Evolutionary conservation across 2,329 filamentous ascomycete genomes (phyloP).

Genomic region (Akanthomyces uredinophilus): DNA sequence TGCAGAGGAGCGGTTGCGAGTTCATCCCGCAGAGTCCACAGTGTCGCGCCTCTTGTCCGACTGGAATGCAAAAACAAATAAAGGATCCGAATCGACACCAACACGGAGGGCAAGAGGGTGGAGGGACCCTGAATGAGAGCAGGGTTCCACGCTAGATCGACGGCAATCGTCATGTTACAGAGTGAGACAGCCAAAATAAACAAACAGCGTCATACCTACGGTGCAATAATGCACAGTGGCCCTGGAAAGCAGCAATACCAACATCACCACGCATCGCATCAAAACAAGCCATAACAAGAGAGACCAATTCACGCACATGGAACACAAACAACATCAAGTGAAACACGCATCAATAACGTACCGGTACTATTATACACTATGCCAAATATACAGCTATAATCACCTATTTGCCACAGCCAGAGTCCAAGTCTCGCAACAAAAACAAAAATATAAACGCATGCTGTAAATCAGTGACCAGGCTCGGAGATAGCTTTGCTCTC

Average conservation of each 20-base stretch:
- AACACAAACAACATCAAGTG: background rate
- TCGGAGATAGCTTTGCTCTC: background rate
- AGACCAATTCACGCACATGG: background rate
- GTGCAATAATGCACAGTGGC: background rate
- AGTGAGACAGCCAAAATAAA: background rate
- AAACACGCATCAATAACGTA: conserved; percentile 9
- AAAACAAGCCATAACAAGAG: background rate
- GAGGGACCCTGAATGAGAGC: background rate
- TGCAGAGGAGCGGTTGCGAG: too few relatives aligned
- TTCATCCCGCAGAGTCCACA: too few relatives aligned
- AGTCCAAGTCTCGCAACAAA: conserved; percentile 2
- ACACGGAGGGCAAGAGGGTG: too few relatives aligned
- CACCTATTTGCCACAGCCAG: conserved; percentile 9
- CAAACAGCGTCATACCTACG: background rate
- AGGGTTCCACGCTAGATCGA: background rate
- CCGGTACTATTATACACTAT: conserved; percentile 32
- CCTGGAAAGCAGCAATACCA: too few relatives aligned
- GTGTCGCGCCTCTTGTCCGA: background rate
- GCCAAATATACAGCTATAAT: conserved; percentile 29
- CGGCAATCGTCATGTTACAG: background rate
- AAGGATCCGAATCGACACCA: too few relatives aligned
- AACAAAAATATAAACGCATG: conserved; percentile 1
- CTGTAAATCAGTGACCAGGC: background rate
- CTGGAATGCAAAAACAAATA: background rate
- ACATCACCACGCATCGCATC: background rate